Evolutionary conservation across 176 grass and related monocot genomes (phyloP).

Genomic region (Phoenix roebelenii): DNA sequence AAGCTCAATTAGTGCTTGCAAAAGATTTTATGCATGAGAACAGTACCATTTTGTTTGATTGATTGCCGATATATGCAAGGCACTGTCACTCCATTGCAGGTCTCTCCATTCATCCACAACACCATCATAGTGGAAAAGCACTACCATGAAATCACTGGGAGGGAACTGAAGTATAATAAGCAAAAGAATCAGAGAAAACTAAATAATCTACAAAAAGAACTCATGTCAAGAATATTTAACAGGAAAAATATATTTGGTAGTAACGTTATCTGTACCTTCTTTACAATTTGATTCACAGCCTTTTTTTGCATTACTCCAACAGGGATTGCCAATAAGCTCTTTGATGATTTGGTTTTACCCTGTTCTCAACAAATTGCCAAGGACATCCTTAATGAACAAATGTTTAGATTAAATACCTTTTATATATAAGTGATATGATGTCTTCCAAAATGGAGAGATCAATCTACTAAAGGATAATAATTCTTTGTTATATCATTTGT

Average conservation of each 20-base stretch:
- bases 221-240: neutral
- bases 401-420: too few relatives aligned
- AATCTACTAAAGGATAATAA: too few relatives aligned
- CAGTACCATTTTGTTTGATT: constrained; percentile 75
- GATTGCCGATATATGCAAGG: constrained; percentile 46
- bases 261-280: constrained; percentile 32
- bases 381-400: too few relatives aligned
- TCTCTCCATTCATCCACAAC: constrained; percentile 55
- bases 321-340: constrained; percentile 71
- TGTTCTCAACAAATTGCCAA: constrained; percentile 3
- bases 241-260: neutral
- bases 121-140: constrained; percentile 89
- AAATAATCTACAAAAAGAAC: neutral
- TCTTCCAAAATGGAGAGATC: too few relatives aligned
- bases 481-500: too few relatives aligned
- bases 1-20: too few relatives aligned
- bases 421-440: too few relatives aligned
- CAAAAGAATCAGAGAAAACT: neutral
- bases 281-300: constrained; percentile 56
- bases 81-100: constrained; percentile 38
- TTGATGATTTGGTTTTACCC: constrained; percentile 12
- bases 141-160: constrained; percentile 36
- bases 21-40: neutral
- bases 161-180: constrained; percentile 40
- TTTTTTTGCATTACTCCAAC: constrained; percentile 79